These are phyloP conservation scores for Cystofilobasidium bisporidii DNA, from an alignment of 768 basidiomycete species.

Conservation along the genomic window DNA sequence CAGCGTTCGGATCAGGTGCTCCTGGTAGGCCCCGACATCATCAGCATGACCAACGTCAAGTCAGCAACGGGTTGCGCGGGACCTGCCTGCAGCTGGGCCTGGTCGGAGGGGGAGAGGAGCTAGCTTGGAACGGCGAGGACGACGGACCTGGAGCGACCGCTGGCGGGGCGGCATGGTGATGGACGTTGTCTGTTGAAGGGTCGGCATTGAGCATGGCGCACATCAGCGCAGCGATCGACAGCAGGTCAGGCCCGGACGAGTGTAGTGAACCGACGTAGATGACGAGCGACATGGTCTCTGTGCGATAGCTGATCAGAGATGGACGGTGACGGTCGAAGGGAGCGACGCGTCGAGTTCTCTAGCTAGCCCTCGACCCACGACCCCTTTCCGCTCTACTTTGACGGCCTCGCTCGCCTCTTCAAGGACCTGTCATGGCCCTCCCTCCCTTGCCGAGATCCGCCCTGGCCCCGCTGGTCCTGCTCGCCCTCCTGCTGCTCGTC, in stretches of 20 bases:
- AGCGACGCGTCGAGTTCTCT: not conserved
- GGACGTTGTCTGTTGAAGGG: not conserved
- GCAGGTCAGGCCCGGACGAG: too few relatives aligned
- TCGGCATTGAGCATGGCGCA: too few relatives aligned
- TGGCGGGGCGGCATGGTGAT: not conserved
- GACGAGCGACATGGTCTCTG: conserved; percentile 10
- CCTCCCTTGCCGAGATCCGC: not conserved
- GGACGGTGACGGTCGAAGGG: not conserved
- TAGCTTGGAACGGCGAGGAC: not conserved
- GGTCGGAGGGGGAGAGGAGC: not conserved
- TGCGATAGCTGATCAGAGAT: not conserved
- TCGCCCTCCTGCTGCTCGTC: not conserved
- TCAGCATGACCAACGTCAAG: too few relatives aligned
- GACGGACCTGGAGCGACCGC: not conserved
- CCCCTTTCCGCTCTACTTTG: too few relatives aligned
- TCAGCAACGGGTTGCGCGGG: too few relatives aligned
- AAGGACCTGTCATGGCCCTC: not conserved
- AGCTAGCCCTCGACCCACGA: too few relatives aligned
- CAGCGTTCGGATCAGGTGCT: conserved; percentile 24
- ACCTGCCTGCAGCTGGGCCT: too few relatives aligned
- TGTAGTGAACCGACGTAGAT: conserved; percentile 1
- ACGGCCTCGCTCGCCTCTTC: too few relatives aligned
- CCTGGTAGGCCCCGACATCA: not conserved
- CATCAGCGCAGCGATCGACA: too few relatives aligned
- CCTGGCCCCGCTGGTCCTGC: not conserved